Evolutionary conservation across 192 early-diverging fungal species (phyloP).

Genomic region (Coemansia sp.): DNA sequence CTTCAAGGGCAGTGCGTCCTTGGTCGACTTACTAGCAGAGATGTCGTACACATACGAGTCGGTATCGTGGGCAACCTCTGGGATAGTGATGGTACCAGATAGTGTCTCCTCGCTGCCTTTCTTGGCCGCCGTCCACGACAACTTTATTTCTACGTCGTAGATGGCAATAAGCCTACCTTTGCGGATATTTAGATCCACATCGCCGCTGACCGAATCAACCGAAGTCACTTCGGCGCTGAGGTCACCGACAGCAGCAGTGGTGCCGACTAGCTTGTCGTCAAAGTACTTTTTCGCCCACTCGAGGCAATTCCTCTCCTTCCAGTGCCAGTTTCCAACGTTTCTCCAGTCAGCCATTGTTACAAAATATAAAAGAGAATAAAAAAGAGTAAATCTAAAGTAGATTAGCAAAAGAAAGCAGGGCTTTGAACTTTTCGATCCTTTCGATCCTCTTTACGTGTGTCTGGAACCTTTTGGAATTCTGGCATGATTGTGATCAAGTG

Average conservation of each 20-base stretch:
- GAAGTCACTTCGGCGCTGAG: conserved; percentile 54
- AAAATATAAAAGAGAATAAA: background rate
- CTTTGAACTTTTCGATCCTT: background rate
- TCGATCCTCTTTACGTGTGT: background rate
- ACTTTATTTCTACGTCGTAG: conserved; percentile 80
- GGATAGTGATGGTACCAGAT: conserved; percentile 77
- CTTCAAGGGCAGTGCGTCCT: conserved; percentile 53
- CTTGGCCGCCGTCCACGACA: conserved; percentile 63
- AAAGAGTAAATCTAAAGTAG: background rate
- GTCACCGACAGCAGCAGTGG: conserved; percentile 57
- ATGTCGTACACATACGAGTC: conserved; percentile 80
- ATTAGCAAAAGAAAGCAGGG: background rate
- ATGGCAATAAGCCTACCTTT: conserved; percentile 96
- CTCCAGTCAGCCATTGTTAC: conserved; percentile 68
- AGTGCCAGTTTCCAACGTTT: conserved; percentile 70
- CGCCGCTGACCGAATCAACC: conserved; percentile 73
- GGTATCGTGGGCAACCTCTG: conserved; percentile 91
- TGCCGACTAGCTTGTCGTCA: conserved; percentile 59
- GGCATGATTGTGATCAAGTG: background rate
- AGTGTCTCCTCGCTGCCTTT: conserved; percentile 41
- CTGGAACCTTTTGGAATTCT: background rate
- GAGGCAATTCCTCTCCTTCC: conserved; percentile 93
- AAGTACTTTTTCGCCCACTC: conserved; percentile 90
- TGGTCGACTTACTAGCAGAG: conserved; percentile 38
- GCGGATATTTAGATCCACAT: conserved; percentile 92